Conservation (phyloP, 2,329 filamentous ascomycete genomes). For the Fusarium redolens region DNA sequence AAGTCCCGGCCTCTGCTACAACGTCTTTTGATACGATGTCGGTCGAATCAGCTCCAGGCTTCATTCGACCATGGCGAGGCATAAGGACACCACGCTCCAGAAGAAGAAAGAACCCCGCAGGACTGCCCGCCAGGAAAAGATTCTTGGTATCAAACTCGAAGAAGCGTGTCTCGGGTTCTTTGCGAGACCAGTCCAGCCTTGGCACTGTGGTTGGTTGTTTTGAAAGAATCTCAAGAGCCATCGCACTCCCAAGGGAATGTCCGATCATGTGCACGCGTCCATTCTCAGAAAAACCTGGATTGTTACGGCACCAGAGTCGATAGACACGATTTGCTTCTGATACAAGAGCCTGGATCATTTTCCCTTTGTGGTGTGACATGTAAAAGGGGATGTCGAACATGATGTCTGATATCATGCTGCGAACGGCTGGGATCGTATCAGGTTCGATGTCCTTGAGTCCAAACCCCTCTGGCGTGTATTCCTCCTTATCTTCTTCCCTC, state of each 20-base stretch:
- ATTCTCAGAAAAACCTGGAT: constrained; percentile 82
- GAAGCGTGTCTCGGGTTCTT: constrained; percentile 62
- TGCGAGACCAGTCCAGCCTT: constrained; percentile 55
- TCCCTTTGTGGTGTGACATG: constrained; percentile 93
- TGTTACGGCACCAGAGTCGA: constrained; percentile 92
- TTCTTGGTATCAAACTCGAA: constrained; percentile 95
- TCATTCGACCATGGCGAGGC: constrained; percentile 80
- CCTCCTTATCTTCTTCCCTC: constrained; percentile 62
- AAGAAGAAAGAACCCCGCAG: constrained; percentile 91
- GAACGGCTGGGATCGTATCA: constrained; percentile 88
- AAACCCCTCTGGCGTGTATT: constrained; percentile 69
- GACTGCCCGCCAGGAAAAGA: constrained; percentile 89
- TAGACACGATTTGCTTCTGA: constrained; percentile 96
- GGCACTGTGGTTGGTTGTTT: constrained; percentile 83
- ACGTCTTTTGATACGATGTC: constrained; percentile 69
- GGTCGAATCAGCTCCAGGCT: constrained; percentile 76
- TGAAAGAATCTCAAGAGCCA: constrained; percentile 92
- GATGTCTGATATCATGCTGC: constrained; percentile 93
- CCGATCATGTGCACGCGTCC: constrained; percentile 93
- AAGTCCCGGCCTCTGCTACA: constrained; percentile 81
- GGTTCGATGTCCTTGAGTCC: constrained; percentile 90
- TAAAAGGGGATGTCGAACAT: constrained; percentile 99
- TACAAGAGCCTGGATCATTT: constrained; percentile 91
- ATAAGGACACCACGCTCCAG: constrained; percentile 79
- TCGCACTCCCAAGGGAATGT: constrained; percentile 93